These are phyloP conservation scores for Leptodermis oblonga DNA, from an alignment of 257 asterid genomes.

Conservation along the genomic window DNA sequence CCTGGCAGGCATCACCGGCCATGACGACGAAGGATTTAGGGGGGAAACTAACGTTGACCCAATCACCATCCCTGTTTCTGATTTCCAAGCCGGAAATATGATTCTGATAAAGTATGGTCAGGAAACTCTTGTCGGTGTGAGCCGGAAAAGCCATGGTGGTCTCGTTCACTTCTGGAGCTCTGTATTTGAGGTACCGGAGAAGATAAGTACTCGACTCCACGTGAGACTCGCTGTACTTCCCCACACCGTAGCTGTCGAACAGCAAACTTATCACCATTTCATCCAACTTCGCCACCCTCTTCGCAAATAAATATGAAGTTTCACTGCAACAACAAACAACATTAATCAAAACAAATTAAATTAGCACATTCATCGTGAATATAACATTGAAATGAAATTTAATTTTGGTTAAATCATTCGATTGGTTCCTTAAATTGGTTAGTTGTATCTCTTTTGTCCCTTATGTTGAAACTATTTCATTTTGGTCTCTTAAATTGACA, in stretches of 20 bases:
- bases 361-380: too few relatives aligned
- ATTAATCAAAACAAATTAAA: too few relatives aligned
- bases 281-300: constrained; percentile 53
- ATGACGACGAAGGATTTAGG: constrained; percentile 61
- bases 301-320: constrained; percentile 39
- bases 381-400: too few relatives aligned
- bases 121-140: constrained; percentile 71
- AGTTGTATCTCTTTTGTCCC: too few relatives aligned
- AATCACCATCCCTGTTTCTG: constrained; percentile 50
- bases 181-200: constrained; percentile 57
- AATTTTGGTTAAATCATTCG: too few relatives aligned
- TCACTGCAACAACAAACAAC: constrained; percentile 34
- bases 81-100: constrained; percentile 59
- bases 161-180: constrained; percentile 40
- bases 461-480: too few relatives aligned
- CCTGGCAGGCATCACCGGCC: constrained; percentile 85
- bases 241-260: constrained; percentile 59
- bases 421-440: too few relatives aligned
- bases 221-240: constrained; percentile 43
- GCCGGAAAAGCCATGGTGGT: constrained; percentile 52
- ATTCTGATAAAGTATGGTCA: constrained; percentile 68
- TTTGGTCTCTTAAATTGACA: too few relatives aligned
- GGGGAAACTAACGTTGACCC: constrained; percentile 49
- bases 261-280: constrained; percentile 50
- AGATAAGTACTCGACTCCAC: constrained; percentile 41